Evolutionary conservation across 225 moss, liverwort and hornwort species (phyloP).

Genomic region (Straminergon stramineum): DNA sequence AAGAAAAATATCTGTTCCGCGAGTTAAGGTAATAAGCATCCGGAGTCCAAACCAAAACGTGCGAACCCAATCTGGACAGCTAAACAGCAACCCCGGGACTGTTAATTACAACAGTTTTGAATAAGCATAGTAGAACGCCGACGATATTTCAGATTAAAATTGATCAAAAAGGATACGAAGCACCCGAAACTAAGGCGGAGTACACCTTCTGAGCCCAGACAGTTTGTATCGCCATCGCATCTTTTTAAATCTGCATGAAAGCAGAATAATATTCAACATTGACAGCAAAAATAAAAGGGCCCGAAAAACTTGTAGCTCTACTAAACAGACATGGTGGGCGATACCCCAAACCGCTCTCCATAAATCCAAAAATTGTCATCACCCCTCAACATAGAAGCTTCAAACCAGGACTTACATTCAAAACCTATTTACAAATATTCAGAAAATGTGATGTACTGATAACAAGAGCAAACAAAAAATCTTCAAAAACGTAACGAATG

Average conservation of each 20-base stretch:
- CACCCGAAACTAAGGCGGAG: slow-evolving; percentile 52
- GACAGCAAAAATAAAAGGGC: neutral
- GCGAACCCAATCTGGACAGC: neutral
- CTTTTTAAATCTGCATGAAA: slow-evolving; percentile 23
- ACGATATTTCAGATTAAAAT: neutral
- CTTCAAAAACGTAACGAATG: neutral
- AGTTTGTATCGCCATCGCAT: slow-evolving; percentile 31
- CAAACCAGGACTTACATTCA: neutral
- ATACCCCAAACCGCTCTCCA: neutral
- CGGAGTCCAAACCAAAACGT: neutral
- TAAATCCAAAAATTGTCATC: neutral
- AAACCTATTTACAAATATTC: neutral
- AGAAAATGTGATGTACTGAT: neutral
- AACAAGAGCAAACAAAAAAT: neutral
- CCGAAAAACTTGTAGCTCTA: neutral
- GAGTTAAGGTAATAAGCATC: slow-evolving; percentile 29
- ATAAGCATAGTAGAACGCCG: neutral
- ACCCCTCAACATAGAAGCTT: neutral
- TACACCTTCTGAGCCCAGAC: slow-evolving; percentile 45
- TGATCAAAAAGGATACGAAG: slow-evolving; percentile 37
- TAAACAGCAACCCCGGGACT: neutral
- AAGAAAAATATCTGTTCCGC: slow-evolving; percentile 62
- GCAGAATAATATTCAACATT: neutral
- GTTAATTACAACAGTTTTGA: neutral
- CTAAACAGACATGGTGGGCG: neutral